Base-by-base conservation (phyloP, 1,284 basidiomycete species). In the Malassezia yamatoensis region DNA sequence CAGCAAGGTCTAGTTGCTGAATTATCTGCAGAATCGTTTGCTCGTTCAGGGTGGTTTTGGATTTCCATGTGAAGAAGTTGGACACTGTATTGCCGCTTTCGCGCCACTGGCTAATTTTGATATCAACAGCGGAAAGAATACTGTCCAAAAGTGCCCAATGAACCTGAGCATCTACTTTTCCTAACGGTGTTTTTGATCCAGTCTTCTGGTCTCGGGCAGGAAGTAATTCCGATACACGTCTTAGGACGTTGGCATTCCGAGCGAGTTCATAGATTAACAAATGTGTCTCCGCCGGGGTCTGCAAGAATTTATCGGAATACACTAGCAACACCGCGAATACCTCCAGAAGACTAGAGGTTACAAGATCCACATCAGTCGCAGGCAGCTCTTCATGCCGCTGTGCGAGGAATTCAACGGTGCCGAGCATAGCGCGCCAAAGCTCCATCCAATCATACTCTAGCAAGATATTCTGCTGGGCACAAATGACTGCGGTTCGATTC, bases 371-470 rank as follows among this genome's bases (percentile, higher is more conserved):
- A 10, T 66, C 63, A 37, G 38, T 39, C 5, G 18, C 13, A 8
- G 12, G 21, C 6, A 70, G 52, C 53, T 70, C 63, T 2, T 52
- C 36, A 41, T 55, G 62, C 2, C 68, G 58, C 9, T 53, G 49
- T 2, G 57, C 63, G 1, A 66, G 49, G 42, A 70, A 70, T 3
- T 57, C 48, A 1, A 59, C 61, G 6, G 65, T 53, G 11, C 50
- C 51, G 21, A 70, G 51, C n/a, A 65, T 41, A 6, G 68, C 59
- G 16, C 53, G 61, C 66, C 66, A 70, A 35, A 63, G 60, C 34
- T 65, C 64, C 29, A 53, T 50, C 68, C 68, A 70, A 40, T 68
- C 64, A 54, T 68, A 68, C 44, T 68, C 64, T 38, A 70, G 42
- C 32, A 47, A 56, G n/a, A 69, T 45, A 12, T 54, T 48, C 46